These are phyloP conservation scores for Millerago galiae DNA, from an alignment of 805 yeast genomes.

Conservation along the genomic window DNA sequence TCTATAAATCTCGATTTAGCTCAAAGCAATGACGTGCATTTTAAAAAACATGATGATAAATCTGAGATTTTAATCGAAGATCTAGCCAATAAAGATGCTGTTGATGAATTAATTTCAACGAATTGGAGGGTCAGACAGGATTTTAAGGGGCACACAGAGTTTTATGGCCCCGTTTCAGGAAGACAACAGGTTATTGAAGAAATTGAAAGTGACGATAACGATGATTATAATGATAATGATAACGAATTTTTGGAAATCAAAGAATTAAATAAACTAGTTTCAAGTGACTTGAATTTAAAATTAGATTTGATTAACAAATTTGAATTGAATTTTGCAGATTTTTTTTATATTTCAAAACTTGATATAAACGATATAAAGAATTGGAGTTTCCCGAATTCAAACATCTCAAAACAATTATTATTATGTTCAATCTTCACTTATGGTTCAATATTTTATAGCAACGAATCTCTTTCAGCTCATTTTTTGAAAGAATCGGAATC, in stretches of 20 bases:
- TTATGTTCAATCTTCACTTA: conserved; percentile 26
- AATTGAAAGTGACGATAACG: not conserved
- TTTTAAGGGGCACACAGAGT: conserved; percentile 23
- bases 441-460: conserved; percentile 18
- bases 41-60: not conserved
- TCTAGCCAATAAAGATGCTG: conserved; percentile 23
- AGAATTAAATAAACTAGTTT: conserved; percentile 1
- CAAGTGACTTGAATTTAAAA: conserved; percentile 1
- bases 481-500: conserved; percentile 23
- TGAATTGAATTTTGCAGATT: conserved; percentile 22
- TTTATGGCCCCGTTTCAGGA: conserved; percentile 31
- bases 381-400: conserved; percentile 25
- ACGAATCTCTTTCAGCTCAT: conserved; percentile 9
- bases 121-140: conserved; percentile 29
- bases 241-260: not conserved
- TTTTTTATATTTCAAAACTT: conserved; percentile 21
- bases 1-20: conserved; percentile 9
- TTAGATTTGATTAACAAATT: conserved; percentile 15
- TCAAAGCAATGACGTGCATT: not conserved
- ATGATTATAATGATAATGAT: not conserved
- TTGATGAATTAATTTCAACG: conserved; percentile 28
- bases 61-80: conserved; percentile 13
- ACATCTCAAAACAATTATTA: conserved; percentile 24
- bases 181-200: conserved; percentile 24
- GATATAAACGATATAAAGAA: conserved; percentile 17